phyloP scores from a whole-genome alignment of 805 yeast species.

The Deakozyma indianensis region DNA sequence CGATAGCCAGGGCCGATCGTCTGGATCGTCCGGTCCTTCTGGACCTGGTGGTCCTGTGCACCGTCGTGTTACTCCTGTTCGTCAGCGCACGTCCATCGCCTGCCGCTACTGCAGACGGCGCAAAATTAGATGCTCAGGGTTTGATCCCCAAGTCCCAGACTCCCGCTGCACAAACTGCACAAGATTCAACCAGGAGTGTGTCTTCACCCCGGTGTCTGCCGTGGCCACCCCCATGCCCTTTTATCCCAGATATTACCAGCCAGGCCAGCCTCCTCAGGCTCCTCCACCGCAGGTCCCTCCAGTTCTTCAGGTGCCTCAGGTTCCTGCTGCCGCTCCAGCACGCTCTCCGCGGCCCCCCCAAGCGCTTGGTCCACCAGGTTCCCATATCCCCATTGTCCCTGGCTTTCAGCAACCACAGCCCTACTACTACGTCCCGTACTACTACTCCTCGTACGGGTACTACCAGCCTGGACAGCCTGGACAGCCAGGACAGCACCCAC shows the following conservation, averaged over 20 bases:
- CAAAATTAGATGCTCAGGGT: constrained; percentile 21
- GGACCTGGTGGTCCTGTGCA: not conserved
- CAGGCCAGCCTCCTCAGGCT: not conserved
- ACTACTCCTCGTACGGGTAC: not conserved
- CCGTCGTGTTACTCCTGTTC: constrained; percentile 4
- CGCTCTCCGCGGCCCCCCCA: not conserved
- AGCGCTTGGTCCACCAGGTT: not conserved
- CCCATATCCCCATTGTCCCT: not conserved
- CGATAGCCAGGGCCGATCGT: not conserved
- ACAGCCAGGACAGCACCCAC: not conserved
- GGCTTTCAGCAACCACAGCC: not conserved
- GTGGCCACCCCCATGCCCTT: not conserved
- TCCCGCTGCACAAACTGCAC: constrained; percentile 19
- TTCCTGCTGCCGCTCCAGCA: constrained; percentile 4
- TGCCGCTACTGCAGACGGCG: constrained; percentile 20
- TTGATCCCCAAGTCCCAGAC: constrained; percentile 14
- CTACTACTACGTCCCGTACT: not conserved
- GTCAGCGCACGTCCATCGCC: constrained; percentile 20
- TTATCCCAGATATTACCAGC: not conserved
- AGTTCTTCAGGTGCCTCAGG: constrained; percentile 6
- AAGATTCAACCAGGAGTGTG: constrained; percentile 18
- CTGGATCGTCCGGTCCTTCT: not conserved
- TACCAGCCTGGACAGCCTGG: not conserved
- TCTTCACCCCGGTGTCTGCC: constrained; percentile 17
- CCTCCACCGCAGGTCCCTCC: constrained; percentile 1